Evolutionary conservation across 2,329 filamentous ascomycete species (phyloP).

Genomic region (Aureobasidium sp.): DNA sequence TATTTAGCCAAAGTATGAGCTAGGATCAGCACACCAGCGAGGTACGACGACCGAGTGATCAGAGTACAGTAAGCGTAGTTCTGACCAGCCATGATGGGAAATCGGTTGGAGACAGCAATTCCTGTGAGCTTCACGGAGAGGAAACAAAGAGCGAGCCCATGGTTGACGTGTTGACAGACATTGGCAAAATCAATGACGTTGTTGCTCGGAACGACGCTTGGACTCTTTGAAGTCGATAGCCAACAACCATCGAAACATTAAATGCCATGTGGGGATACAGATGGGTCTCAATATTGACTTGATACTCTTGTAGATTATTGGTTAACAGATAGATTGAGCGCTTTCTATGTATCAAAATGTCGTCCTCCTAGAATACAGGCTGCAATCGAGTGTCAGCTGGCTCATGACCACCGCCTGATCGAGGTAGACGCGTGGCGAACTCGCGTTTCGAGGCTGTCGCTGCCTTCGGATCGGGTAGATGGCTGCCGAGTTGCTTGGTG

Average conservation of each 20-base stretch:
- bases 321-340: background rate
- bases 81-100: conserved; percentile 2
- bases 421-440: background rate
- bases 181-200: background rate
- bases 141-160: background rate
- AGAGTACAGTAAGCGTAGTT: conserved; percentile 41
- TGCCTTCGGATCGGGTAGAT: background rate
- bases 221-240: background rate
- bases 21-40: conserved; percentile 44
- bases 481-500: background rate
- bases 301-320: background rate
- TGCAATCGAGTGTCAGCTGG: background rate
- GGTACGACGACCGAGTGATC: conserved; percentile 43
- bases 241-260: background rate
- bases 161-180: background rate
- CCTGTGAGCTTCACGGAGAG: background rate
- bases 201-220: background rate
- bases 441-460: background rate
- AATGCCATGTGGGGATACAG: background rate
- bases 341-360: background rate
- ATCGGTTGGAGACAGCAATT: background rate
- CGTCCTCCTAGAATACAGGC: background rate
- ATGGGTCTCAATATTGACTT: background rate
- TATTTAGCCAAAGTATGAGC: conserved; percentile 41
- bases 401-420: background rate